These are phyloP conservation scores for Rugonectria rugulosa DNA, from an alignment of 2,329 filamentous ascomycete genomes.

Conservation along the genomic window DNA sequence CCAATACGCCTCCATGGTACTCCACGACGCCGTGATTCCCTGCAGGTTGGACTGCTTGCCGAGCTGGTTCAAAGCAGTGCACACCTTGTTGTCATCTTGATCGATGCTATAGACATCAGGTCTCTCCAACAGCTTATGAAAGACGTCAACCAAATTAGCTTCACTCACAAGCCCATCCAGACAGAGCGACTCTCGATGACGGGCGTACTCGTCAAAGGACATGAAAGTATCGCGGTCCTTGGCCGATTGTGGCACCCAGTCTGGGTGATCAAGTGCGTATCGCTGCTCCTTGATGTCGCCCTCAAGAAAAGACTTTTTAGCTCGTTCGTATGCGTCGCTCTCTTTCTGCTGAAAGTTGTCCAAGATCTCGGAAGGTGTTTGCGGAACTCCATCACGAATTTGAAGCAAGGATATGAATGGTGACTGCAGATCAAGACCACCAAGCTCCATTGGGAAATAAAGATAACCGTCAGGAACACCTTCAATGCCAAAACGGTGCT, in stretches of 20 bases:
- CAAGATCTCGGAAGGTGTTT: conserved; percentile 42
- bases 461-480: conserved; percentile 55
- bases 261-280: conserved; percentile 25
- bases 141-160: conserved; percentile 43
- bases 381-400: conserved; percentile 44
- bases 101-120: conserved; percentile 40
- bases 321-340: conserved; percentile 43
- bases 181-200: conserved; percentile 51
- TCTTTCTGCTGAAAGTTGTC: conserved; percentile 45
- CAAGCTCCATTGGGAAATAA: conserved; percentile 54
- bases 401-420: conserved; percentile 54
- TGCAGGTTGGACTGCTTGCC: conserved; percentile 23
- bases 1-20: conserved; percentile 52
- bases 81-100: conserved; percentile 36
- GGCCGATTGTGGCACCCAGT: conserved; percentile 40
- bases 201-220: conserved; percentile 52
- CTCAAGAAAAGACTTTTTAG: conserved; percentile 46
- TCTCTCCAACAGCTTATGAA: conserved; percentile 45
- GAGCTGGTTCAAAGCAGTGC: conserved; percentile 32
- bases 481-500: conserved; percentile 56
- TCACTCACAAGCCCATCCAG: conserved; percentile 33
- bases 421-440: conserved; percentile 55
- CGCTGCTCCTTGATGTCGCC: conserved; percentile 21
- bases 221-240: conserved; percentile 52
- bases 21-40: conserved; percentile 40